Conservation (phyloP, 129 eudicot species). For the Centaurea solstitialis region DNA sequence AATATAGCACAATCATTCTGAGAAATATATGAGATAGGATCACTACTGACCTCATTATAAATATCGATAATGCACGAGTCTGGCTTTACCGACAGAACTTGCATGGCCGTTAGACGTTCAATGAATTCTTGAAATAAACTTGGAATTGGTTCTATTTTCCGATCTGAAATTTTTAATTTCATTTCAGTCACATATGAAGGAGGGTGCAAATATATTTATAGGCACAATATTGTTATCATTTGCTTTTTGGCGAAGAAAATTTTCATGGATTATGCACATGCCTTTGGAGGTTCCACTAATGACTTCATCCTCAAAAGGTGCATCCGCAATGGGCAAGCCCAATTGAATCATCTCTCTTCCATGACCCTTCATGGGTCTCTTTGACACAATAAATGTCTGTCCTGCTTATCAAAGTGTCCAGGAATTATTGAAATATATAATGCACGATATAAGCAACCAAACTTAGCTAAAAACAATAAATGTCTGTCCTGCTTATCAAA, state of each 20-base stretch:
- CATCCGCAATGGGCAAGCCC: slow-evolving; percentile 64
- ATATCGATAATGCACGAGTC: slow-evolving; percentile 71
- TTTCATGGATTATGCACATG: slow-evolving; percentile 19
- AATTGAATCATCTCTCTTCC: slow-evolving; percentile 85
- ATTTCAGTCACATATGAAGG: slow-evolving; percentile 2
- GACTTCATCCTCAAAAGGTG: slow-evolving; percentile 44
- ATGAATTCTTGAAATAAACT: slow-evolving; percentile 57
- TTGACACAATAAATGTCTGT: slow-evolving; percentile 45
- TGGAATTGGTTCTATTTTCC: slow-evolving; percentile 72
- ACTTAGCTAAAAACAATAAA: background rate
- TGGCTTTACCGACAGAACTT: slow-evolving; percentile 60
- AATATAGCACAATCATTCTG: background rate
- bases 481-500: too few species aligned
- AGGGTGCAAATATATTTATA: background rate
- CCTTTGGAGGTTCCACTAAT: slow-evolving; percentile 50
- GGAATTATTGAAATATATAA: background rate
- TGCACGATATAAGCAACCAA: background rate
- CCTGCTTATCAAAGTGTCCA: slow-evolving; percentile 37
- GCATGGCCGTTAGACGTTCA: slow-evolving; percentile 48
- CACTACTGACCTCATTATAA: slow-evolving; percentile 59
- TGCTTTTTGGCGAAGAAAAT: background rate
- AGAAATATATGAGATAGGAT: background rate
- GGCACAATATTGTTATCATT: background rate
- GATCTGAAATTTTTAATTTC: slow-evolving; percentile 39
- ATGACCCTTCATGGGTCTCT: slow-evolving; percentile 63